Evolutionary conservation across 768 basidiomycete species (phyloP).

Genomic region (Stropharia rugosoannulata): DNA sequence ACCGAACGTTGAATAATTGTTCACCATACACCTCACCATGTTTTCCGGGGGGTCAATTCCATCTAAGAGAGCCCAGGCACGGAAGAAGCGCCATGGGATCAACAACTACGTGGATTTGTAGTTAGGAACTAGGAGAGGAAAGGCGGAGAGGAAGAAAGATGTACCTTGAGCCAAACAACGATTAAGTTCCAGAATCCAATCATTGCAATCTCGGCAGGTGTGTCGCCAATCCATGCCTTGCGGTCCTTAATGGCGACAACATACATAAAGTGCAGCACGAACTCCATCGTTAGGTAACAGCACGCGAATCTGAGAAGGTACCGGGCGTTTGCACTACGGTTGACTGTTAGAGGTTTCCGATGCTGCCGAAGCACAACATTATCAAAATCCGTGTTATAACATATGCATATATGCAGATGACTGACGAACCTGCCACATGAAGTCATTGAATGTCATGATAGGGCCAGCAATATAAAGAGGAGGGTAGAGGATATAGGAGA

Average conservation of each 20-base stretch:
- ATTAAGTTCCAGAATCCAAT: slow-evolving; percentile 97
- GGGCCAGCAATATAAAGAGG: slow-evolving; percentile 96
- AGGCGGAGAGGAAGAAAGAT: neutral
- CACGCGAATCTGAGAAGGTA: slow-evolving; percentile 73
- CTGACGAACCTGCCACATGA: slow-evolving; percentile 80
- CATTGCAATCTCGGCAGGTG: slow-evolving; percentile 82
- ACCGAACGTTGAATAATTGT: slow-evolving; percentile 90
- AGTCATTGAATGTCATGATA: slow-evolving; percentile 95
- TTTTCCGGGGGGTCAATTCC: slow-evolving; percentile 96
- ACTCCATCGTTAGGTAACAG: slow-evolving; percentile 84
- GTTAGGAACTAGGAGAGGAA: too few species aligned
- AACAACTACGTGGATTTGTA: slow-evolving; percentile 60
- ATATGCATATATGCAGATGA: neutral
- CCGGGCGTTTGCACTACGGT: slow-evolving; percentile 35
- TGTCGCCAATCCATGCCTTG: slow-evolving; percentile 77
- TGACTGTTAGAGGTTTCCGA: slow-evolving; percentile 52
- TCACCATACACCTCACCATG: slow-evolving; percentile 98
- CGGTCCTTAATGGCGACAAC: slow-evolving; percentile 94
- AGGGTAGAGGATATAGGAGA: slow-evolving; percentile 87
- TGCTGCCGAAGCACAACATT: slow-evolving; percentile 38
- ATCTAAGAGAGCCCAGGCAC: slow-evolving; percentile 86
- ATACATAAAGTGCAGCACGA: slow-evolving; percentile 92
- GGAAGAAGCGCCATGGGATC: slow-evolving; percentile 96
- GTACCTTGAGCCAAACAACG: slow-evolving; percentile 88
- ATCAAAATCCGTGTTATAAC: neutral